Base-by-base conservation (phyloP, 495 filamentous ascomycete species). In the Talaromyces proteolyticus region DNA sequence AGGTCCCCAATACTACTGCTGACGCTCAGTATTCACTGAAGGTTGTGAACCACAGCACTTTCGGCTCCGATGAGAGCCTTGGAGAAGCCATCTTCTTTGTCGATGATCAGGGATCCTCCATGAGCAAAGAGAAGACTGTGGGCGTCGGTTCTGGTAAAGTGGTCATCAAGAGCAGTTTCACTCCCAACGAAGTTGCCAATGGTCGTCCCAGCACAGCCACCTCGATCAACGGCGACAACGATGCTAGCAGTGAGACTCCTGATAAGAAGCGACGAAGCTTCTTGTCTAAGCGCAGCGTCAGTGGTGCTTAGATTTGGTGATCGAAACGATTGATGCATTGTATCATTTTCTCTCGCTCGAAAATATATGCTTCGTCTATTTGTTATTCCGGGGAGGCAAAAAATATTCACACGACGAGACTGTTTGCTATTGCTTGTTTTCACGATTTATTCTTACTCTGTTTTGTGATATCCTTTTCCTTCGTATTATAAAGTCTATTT, bases 81-180 rank as follows among this genome's bases (percentile, higher is more conserved):
- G 93, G 93, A 39, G 91, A 97, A 56, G 78, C 74, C 0, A 54
- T 85, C n/a, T 95, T 95, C 73, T 91, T 94, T 59, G 84, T 98
- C 12, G 88, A 88, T 49, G 91, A 98, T 58, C 84, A 85, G 49
- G 82, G 84, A 14, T 69, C 72, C 1, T 57, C 64, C 19, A 68
- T 73, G 2, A 82, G 83, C 17, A 74, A 79, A 36, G 89, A 95
- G 55, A 95, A 91, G 74, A 57, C 74, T 12, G 68, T 98, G 24
- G 70, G 64, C 16, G 80, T 87, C 46, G 91, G 91, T 11, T 69
- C 64, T 18, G 88, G 89, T 8, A 75, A 62, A 2, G 84, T 93
- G 14, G 70, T 76, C 1, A 65, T 94, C 44, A 83, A 78, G 62
- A 89, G 81, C 46, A 77, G 71, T 50, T 94, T 91, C 51, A 53